phyloP scores from a whole-genome alignment of 441 rosid genomes.

The Melianthus villosus region DNA sequence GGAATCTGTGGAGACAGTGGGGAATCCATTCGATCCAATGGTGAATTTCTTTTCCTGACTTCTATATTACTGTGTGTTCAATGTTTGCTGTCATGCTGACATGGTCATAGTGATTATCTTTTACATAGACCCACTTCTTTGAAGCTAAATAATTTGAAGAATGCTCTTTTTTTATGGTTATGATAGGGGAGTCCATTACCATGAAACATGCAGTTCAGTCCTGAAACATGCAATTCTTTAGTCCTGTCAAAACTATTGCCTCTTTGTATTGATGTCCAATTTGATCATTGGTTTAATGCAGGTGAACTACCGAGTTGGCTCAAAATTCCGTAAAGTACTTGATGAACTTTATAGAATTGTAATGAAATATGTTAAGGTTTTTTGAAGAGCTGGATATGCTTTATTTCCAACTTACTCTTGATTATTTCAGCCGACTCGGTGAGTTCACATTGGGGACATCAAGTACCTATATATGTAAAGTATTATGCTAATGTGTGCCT shows the following conservation, averaged over 20 bases:
- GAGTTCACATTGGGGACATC: slow-evolving; percentile 15
- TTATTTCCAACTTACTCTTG: slow-evolving; percentile 26
- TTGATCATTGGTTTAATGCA: slow-evolving; percentile 29
- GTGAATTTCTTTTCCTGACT: slow-evolving; percentile 30
- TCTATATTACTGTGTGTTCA: neutral
- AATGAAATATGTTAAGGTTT: slow-evolving; percentile 35
- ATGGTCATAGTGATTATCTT: too few relatives aligned
- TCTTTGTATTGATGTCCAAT: slow-evolving; percentile 5
- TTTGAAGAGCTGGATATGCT: slow-evolving; percentile 36
- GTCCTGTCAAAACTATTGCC: neutral
- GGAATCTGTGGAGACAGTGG: slow-evolving; percentile 64
- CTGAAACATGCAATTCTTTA: neutral
- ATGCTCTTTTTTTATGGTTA: too few relatives aligned
- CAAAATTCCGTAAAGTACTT: slow-evolving; percentile 34
- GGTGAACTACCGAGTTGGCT: slow-evolving; percentile 49
- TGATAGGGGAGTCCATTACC: too few relatives aligned
- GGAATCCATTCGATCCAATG: slow-evolving; percentile 77
- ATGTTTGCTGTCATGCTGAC: neutral
- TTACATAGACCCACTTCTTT: too few relatives aligned
- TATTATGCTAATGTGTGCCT: too few relatives aligned
- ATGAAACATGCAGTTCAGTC: neutral
- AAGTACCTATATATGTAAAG: slow-evolving; percentile 2
- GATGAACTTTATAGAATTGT: slow-evolving; percentile 23
- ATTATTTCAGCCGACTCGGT: slow-evolving; percentile 39
- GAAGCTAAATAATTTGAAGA: too few relatives aligned